Percentiles rank a stretch among this genome's conserved stretches.
Conservation (phyloP, 495 filamentous ascomycete genomes). For the Aspergillus mulundensis region DNA sequence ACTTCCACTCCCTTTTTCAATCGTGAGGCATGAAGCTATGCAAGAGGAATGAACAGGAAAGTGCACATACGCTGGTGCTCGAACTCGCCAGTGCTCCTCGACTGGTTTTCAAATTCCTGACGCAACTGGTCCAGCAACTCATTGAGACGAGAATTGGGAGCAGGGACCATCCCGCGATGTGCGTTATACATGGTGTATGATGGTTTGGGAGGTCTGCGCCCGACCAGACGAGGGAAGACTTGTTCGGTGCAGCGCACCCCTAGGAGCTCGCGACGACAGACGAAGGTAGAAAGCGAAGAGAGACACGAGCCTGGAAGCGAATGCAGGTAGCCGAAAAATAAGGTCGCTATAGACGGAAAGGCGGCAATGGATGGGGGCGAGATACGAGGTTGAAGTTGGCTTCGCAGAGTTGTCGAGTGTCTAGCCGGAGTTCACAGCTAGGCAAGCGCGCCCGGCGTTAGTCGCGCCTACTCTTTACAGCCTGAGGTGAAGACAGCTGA, state of each 20-base stretch:
- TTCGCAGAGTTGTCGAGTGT: slow-evolving; percentile 13
- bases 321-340: neutral
- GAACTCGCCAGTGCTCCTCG: slow-evolving; percentile 70
- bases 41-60: slow-evolving; percentile 10
- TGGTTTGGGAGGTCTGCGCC: slow-evolving; percentile 5
- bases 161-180: slow-evolving; percentile 77
- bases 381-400: slow-evolving; percentile 7
- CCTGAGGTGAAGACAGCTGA: too few relatives aligned
- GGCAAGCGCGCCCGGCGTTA: too few relatives aligned
- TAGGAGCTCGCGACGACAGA: slow-evolving; percentile 17
- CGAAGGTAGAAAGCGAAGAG: neutral
- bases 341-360: slow-evolving; percentile 5
- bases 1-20: neutral
- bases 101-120: slow-evolving; percentile 82
- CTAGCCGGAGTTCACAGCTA: too few relatives aligned
- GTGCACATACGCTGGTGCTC: slow-evolving; percentile 80
- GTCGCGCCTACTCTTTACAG: too few relatives aligned
- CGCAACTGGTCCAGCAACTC: slow-evolving; percentile 90
- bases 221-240: slow-evolving; percentile 20
- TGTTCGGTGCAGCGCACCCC: slow-evolving; percentile 21
- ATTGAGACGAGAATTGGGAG: slow-evolving; percentile 70
- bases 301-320: neutral
- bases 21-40: neutral
- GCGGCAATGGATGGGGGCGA: neutral
- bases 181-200: slow-evolving; percentile 75